Conservation (phyloP, 345 rosid species). For the Geranium rotundifolium region DNA sequence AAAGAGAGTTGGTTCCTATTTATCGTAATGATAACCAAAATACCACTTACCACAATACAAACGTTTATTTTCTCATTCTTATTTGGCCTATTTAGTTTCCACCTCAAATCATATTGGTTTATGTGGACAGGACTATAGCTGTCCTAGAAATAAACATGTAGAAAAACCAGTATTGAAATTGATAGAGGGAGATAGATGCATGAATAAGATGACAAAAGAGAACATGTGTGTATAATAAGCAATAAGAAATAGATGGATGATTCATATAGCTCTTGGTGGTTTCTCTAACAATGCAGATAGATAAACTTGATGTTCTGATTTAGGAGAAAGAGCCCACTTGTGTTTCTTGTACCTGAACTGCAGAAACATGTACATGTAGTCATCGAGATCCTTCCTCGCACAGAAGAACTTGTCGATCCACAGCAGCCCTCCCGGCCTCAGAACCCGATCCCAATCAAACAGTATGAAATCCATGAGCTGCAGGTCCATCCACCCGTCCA, state of each 20-base stretch:
- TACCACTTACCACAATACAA: too few species aligned
- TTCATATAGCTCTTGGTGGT: conserved; percentile 65
- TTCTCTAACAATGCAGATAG: conserved; percentile 83
- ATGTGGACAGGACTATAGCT: too few species aligned
- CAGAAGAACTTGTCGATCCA: conserved; percentile 88
- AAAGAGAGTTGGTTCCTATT: too few species aligned
- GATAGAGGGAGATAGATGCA: too few species aligned
- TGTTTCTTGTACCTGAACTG: conserved; percentile 85
- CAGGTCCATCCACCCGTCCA: conserved; percentile 83
- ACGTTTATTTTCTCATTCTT: too few species aligned
- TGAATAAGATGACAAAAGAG: too few species aligned
- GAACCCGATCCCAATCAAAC: conserved; percentile 75
- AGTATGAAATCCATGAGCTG: conserved; percentile 66
- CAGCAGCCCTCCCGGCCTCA: conserved; percentile 78
- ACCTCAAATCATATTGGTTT: too few species aligned
- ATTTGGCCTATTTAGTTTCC: too few species aligned
- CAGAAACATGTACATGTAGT: conserved; percentile 82
- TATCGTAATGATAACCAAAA: too few species aligned
- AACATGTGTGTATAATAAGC: too few species aligned
- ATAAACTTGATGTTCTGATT: conserved; percentile 56
- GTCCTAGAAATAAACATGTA: too few species aligned
- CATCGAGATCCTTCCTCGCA: conserved; percentile 57
- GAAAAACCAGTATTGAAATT: too few species aligned
- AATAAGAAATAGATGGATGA: background rate
- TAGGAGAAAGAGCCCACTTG: conserved; percentile 61